A percentile compares a stretch with the other conserved stretches of the same genome.
Conservation (phyloP, 805 yeast species). For the Saccharomycopsis capsularis region DNA sequence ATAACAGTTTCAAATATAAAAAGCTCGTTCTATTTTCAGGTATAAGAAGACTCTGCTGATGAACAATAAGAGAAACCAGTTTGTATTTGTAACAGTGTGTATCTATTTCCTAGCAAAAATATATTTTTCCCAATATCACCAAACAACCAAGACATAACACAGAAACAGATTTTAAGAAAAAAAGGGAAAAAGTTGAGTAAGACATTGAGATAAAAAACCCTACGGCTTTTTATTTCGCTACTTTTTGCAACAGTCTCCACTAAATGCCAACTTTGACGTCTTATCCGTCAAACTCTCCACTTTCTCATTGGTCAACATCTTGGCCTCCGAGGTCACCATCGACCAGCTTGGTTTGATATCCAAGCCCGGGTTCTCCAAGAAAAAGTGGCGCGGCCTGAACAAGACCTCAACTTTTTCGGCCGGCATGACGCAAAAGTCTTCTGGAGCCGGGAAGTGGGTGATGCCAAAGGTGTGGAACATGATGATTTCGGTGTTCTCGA, state of each 20-base stretch:
- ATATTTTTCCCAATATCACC: too few relatives aligned
- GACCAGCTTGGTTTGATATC: constrained; percentile 65
- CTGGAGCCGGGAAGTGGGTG: constrained; percentile 83
- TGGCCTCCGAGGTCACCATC: constrained; percentile 41
- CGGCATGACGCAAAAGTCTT: constrained; percentile 87
- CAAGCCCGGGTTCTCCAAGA: constrained; percentile 68
- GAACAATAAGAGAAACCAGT: too few relatives aligned
- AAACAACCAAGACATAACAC: too few relatives aligned
- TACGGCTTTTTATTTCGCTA: too few relatives aligned
- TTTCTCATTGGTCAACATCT: constrained; percentile 31
- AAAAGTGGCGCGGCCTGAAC: constrained; percentile 74
- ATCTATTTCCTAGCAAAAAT: too few relatives aligned
- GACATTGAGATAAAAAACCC: too few relatives aligned
- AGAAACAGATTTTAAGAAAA: too few relatives aligned
- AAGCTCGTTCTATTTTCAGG: too few relatives aligned
- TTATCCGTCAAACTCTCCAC: constrained; percentile 37
- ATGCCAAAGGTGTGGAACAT: constrained; percentile 80
- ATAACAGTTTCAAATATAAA: too few relatives aligned
- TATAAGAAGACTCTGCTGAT: too few relatives aligned
- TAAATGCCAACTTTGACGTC: constrained; percentile 7
- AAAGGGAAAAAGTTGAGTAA: too few relatives aligned
- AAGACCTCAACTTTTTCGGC: constrained; percentile 71
- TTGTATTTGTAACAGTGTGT: too few relatives aligned
- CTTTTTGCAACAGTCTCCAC: neutral
- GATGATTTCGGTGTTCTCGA: constrained; percentile 65